Base-by-base conservation (phyloP, 768 basidiomycete genomes). In the Tylopilus felleus region DNA sequence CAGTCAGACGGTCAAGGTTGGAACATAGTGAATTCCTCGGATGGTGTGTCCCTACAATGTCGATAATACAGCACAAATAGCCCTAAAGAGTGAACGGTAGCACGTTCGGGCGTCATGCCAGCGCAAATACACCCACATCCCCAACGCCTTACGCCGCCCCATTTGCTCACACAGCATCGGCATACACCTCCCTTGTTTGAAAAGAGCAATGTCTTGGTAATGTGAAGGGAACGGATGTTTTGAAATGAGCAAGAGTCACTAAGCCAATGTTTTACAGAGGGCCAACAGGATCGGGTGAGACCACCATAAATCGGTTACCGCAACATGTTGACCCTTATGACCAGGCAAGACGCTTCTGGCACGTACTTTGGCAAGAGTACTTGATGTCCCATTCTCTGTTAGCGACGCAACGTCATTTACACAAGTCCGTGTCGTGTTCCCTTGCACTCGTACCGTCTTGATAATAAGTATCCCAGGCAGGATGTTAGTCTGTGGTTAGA, bases 361-460 rank as follows among this genome's bases (percentile, higher is more conserved):
- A n/a, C 82, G 82, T 62, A 98, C 94, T 9, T 77, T 98, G n/a
- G 95, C 95, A 13, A 83, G 81, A 64, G 85, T 94, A 6, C 75
- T 98, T 8, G 89, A 97, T 65, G 93, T 98, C 0, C 96, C 96
- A 1, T 98, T 97, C 69, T 95, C 94, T 17, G 82, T 88, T 56
- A 90, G 85, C 63, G 95, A 98, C 63, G 96, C 95, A 21, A 98
- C 95, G 19, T 83, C 93, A 4, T 92, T 97, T 63, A 98, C 96
- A 12, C 91, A 93, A 75, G 90, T 88, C 56, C 53, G 75, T 61
- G 25, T 31, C 16, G 36, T 60, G 35, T 36, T 55, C 21, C 35
- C 27, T 47, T 33, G 43, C 42, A 23, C 29, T 22, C 43, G 43
- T 43, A 22, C 40, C 28, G 47, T 47, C 28, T 47, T 61, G n/a